A percentile compares a stretch with the other conserved stretches of the same genome.
phyloP scores from a whole-genome alignment of 352 stramenopile genomes.

The Phytophthora quininea region DNA sequence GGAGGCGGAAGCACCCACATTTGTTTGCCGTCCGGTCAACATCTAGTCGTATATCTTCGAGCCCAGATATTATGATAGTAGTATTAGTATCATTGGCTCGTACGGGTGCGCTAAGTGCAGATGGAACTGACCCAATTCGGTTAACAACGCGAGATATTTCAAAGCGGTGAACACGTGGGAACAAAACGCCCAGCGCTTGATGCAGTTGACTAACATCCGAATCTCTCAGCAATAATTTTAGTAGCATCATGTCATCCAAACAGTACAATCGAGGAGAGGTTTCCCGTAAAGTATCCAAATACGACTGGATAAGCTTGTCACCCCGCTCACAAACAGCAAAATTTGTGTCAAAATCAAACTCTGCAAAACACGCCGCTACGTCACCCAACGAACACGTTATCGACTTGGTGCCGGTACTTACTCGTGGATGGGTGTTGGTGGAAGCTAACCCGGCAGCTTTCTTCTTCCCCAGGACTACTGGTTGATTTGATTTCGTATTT shows the following conservation, averaged over 20 bases:
- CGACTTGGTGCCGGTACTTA: constrained; percentile 13
- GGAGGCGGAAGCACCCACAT: constrained; percentile 25
- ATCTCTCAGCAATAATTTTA: constrained; percentile 50
- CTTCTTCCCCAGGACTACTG: constrained; percentile 10
- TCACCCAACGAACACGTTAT: constrained; percentile 46
- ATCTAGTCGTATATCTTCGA: constrained; percentile 17
- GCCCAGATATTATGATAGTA: constrained; percentile 28
- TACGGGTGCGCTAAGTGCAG: not conserved
- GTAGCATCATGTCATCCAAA: constrained; percentile 43
- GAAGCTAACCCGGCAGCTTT: constrained; percentile 9
- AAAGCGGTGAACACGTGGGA: constrained; percentile 47
- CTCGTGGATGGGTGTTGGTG: constrained; percentile 5
- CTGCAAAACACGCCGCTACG: constrained; percentile 50
- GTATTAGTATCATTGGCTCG: constrained; percentile 16
- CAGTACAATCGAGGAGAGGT: constrained; percentile 48
- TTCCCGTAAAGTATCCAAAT: constrained; percentile 42
- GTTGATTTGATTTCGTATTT: constrained; percentile 8
- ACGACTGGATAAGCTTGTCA: constrained; percentile 42
- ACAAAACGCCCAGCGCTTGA: constrained; percentile 41
- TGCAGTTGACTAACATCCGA: constrained; percentile 39
- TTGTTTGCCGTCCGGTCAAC: not conserved
- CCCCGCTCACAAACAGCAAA: constrained; percentile 45
- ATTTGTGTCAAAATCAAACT: constrained; percentile 60
- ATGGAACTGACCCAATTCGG: constrained; percentile 15
- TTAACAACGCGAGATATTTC: constrained; percentile 19